Evolutionary conservation across 140 eudicot genomes (phyloP), one percentile per base, ranked within the genome.

Genomic region (Senecio squalidus): DNA sequence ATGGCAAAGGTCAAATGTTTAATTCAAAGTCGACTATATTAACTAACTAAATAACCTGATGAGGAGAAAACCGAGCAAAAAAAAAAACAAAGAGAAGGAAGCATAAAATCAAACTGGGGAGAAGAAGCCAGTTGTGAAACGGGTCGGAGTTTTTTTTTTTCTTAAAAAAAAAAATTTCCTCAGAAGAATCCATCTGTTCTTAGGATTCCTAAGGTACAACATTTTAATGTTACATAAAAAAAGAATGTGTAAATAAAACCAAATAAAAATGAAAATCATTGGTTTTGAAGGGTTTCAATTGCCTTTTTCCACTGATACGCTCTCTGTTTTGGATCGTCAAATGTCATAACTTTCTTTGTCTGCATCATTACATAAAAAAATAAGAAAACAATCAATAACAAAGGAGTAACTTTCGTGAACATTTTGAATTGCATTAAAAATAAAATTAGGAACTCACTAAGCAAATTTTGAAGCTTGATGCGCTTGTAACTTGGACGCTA

Each of bases 281-380:
- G 95, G 63, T 84, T 82, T 60, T 92, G 99, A 64, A 92, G 96
- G 25, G 83, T 60, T 73, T 92, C 96, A 2, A 92, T 84, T 11
- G 96, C 95, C 79, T 84, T 88, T 63, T 92, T 92, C 99, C 99
- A 92, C 53, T 92, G 99, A 56, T 18, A 51, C 3, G 94, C 98
- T 79, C 98, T 79, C 68, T 92, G 96, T 62, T 92, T 92, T 70
- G 96, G 77, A 75, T 92, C 98, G 83, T 92, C 96, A 55, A 87
- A 92, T 28, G 92, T 58, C 77, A 87, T 38, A 4, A 92, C 86
- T 75, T 92, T 87, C 77, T 87, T 92, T 6, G 95, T 95, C 98
- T 92, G 87, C 59, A 85, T 16, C 55, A 58, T 13, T 51, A n/a
- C 38, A n/a, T 20, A 15, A 25, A 47, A 55, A 14, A 38, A 23